These are phyloP conservation scores for Leptosphaerulina australis DNA, from an alignment of 2,329 filamentous ascomycete genomes.

Conservation along the genomic window DNA sequence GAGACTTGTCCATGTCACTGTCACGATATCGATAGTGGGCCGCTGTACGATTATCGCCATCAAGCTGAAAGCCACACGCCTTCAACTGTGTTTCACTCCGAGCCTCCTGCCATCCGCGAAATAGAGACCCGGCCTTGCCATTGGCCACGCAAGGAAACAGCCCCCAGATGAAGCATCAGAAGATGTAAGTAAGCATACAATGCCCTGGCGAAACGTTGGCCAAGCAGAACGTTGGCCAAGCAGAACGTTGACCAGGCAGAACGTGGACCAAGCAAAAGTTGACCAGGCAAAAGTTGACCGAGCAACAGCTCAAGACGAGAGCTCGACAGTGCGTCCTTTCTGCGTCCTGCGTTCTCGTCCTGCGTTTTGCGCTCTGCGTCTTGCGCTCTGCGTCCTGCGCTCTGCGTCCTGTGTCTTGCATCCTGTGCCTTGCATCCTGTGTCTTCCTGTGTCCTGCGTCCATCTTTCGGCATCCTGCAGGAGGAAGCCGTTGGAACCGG, in stretches of 20 bases:
- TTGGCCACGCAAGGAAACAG: slow-evolving; percentile 28
- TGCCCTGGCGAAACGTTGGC: slow-evolving; percentile 40
- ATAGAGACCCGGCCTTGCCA: slow-evolving; percentile 13
- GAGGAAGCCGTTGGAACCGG: slow-evolving; percentile 23
- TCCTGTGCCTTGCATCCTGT: too few species aligned
- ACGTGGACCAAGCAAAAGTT: too few species aligned
- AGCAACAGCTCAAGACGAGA: slow-evolving; percentile 36
- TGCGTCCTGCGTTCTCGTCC: too few species aligned
- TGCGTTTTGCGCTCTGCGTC: slow-evolving; percentile 24
- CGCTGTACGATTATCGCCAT: slow-evolving; percentile 23
- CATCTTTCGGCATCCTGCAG: slow-evolving; percentile 25
- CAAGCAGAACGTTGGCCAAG: too few species aligned
- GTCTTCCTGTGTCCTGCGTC: too few species aligned
- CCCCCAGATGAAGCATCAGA: slow-evolving; percentile 24
- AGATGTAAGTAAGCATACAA: slow-evolving; percentile 29
- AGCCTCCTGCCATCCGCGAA: slow-evolving; percentile 10
- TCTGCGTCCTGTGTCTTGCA: too few species aligned
- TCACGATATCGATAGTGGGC: slow-evolving; percentile 11
- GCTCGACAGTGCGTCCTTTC: slow-evolving; percentile 36
- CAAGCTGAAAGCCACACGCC: slow-evolving; percentile 15
- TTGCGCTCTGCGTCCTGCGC: too few species aligned
- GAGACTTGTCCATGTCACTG: slow-evolving; percentile 18
- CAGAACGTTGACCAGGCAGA: too few species aligned
- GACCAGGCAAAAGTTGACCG: slow-evolving; percentile 40
- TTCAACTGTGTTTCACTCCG: slow-evolving; percentile 29